Evolutionary conservation across 352 stramenopile species (phyloP), one percentile per base, ranked within the genome.

Genomic region (Phytophthora pini): DNA sequence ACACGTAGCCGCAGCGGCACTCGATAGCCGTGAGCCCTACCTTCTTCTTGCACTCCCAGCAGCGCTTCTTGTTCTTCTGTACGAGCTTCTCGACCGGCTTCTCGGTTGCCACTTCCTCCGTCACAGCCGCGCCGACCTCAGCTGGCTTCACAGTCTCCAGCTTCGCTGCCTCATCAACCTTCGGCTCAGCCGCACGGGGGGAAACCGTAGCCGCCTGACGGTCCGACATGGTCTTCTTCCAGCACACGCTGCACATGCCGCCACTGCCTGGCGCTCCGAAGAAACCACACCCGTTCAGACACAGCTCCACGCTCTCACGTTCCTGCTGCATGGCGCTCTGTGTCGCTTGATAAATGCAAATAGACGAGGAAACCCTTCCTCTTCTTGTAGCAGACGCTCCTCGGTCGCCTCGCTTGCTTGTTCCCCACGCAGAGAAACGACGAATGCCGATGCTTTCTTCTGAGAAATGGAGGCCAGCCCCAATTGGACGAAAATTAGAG

Each of bases 11-110:
- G 58, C 91, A 97, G 45, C 87, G 84, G 70, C 91, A 97, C 66
- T 95, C 87, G 56, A 97, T 93, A 17, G 88, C 91, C 20, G 88
- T 96, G 5, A 97, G 76, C 0, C 91, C 89, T 17, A 97, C 84
- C 72, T 97, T 97, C 76, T 97, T 97, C 75, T 91, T 94, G 81
- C 91, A 97, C 57, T 93, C 82, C 79, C 88, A 97, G 80, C 91
- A 97, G 26, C 88, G 84, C 64, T 93, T 94, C 60, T 92, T 89
- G 76, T 97, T 97, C 74, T 93, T 97, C 78, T 97, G 91, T 45
- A 93, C 75, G 22, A 69, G 61, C 47, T 80, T 84, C 17, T 75
- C 72, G 10, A 15, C 52, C 5, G 40, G 45, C 24, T 58, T 56
- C 22, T 44, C 17, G 31, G 69, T 49, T 0, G 47, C 52, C 8